A percentile compares a stretch with the other conserved stretches of the same genome.
Evolutionary conservation across 2,329 filamentous ascomycete genomes (phyloP).

Genomic region (Ophiocordyceps camponoti-floridani): DNA sequence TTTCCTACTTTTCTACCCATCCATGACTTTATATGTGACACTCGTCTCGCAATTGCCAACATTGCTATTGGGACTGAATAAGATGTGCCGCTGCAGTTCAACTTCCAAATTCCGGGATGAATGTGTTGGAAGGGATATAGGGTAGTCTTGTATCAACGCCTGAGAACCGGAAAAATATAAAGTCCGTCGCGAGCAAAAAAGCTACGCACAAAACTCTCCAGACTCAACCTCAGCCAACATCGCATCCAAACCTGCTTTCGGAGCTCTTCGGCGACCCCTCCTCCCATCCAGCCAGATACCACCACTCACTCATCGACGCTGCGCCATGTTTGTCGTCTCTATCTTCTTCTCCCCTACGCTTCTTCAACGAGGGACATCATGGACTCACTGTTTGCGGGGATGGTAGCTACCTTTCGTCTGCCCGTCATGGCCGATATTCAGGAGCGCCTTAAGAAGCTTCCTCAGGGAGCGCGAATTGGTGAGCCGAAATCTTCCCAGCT

Average conservation of each 20-base stretch:
- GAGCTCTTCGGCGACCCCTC: too few species aligned
- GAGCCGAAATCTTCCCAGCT: constrained; percentile 19
- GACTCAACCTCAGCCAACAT: constrained; percentile 3
- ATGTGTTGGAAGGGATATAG: neutral
- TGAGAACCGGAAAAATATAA: constrained; percentile 15
- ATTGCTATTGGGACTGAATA: too few species aligned
- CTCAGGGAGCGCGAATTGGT: constrained; percentile 44
- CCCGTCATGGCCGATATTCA: constrained; percentile 35
- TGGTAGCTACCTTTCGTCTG: constrained; percentile 7
- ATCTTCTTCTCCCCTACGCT: neutral
- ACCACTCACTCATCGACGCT: too few species aligned
- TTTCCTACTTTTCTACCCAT: too few species aligned
- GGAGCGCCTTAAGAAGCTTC: constrained; percentile 43
- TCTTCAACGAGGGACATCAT: neutral
- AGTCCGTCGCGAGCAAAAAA: constrained; percentile 21
- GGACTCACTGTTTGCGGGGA: too few species aligned
- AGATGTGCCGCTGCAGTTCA: neutral
- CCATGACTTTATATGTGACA: too few species aligned
- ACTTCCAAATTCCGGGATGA: neutral
- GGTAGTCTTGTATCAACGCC: neutral
- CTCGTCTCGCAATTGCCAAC: too few species aligned
- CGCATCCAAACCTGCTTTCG: too few species aligned
- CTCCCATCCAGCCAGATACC: too few species aligned
- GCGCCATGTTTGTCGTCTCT: neutral
- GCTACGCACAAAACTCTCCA: constrained; percentile 21